These are phyloP conservation scores for Epichloe brachyelytri DNA, from an alignment of 2,329 filamentous ascomycete genomes.

Conservation along the genomic window DNA sequence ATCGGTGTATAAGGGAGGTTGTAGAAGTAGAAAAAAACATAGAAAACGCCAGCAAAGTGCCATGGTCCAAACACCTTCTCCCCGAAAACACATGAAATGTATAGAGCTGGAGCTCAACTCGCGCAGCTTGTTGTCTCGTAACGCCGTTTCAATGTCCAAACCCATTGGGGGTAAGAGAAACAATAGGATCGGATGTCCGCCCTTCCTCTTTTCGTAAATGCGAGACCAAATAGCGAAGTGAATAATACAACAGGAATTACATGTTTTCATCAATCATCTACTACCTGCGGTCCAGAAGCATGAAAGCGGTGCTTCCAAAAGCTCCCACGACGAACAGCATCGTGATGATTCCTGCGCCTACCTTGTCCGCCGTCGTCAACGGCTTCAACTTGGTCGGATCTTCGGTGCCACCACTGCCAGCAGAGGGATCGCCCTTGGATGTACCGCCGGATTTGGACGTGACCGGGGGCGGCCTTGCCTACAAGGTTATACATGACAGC, in stretches of 20 bases:
- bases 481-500: conserved; percentile 50
- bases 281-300: conserved; percentile 23
- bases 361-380: conserved; percentile 38
- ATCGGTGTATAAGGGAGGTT: not conserved
- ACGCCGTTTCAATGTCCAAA: not conserved
- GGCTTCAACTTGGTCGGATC: conserved; percentile 14
- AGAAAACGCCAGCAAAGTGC: not conserved
- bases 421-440: conserved; percentile 33
- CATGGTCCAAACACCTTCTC: not conserved
- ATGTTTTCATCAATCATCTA: not conserved
- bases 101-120: not conserved
- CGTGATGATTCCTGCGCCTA: conserved; percentile 44
- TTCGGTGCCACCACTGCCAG: conserved; percentile 15
- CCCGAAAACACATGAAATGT: not conserved
- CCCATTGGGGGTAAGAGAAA: not conserved
- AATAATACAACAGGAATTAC: not conserved
- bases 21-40: not conserved
- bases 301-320: conserved; percentile 36
- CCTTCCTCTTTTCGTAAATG: not conserved
- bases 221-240: not conserved
- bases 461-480: conserved; percentile 29
- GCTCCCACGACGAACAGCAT: conserved; percentile 34
- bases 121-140: not conserved
- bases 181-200: not conserved
- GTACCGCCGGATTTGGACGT: conserved; percentile 47